A percentile compares a stretch with the other conserved stretches of the same genome.
Evolutionary conservation across 352 stramenopile genomes (phyloP).

Genomic region (Phytophthora cryptogea): DNA sequence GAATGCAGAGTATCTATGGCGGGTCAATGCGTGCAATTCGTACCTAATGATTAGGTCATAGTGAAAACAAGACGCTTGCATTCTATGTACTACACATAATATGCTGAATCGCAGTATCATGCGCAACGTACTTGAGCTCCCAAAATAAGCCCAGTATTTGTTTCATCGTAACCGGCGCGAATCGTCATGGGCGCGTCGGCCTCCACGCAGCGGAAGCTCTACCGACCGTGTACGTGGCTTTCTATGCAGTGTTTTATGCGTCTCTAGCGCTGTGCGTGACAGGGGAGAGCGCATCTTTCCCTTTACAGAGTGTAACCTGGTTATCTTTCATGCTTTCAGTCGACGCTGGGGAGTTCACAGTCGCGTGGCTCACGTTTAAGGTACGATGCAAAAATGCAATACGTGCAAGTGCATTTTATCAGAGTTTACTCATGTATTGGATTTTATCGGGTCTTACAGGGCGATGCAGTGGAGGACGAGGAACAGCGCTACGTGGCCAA

Average conservation of each 20-base stretch:
- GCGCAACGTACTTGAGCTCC: slow-evolving; percentile 15
- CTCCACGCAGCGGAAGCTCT: slow-evolving; percentile 56
- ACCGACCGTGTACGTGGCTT: slow-evolving; percentile 52
- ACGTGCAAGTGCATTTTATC: neutral
- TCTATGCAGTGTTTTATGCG: neutral
- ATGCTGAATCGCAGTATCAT: slow-evolving; percentile 1
- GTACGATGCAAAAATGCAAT: slow-evolving; percentile 27
- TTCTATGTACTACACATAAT: too few species aligned
- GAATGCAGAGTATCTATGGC: too few species aligned
- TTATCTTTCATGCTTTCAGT: slow-evolving; percentile 42
- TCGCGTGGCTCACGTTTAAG: slow-evolving; percentile 89
- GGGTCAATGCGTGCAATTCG: too few species aligned
- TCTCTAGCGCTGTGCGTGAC: slow-evolving; percentile 1
- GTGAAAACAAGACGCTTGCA: neutral
- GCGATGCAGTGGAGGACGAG: slow-evolving; percentile 69
- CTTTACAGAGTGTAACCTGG: slow-evolving; percentile 6
- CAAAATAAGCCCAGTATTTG: neutral
- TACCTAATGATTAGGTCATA: too few species aligned
- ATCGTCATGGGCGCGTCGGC: slow-evolving; percentile 44
- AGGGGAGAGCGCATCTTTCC: neutral
- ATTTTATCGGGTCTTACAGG: slow-evolving; percentile 31
- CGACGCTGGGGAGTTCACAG: slow-evolving; percentile 74
- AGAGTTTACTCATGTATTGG: neutral
- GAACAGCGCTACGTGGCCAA: slow-evolving; percentile 68
- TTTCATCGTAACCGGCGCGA: slow-evolving; percentile 27